These are phyloP conservation scores for Trematosphaeria pertusa DNA, from an alignment of 2,329 filamentous ascomycete species.

Conservation along the genomic window DNA sequence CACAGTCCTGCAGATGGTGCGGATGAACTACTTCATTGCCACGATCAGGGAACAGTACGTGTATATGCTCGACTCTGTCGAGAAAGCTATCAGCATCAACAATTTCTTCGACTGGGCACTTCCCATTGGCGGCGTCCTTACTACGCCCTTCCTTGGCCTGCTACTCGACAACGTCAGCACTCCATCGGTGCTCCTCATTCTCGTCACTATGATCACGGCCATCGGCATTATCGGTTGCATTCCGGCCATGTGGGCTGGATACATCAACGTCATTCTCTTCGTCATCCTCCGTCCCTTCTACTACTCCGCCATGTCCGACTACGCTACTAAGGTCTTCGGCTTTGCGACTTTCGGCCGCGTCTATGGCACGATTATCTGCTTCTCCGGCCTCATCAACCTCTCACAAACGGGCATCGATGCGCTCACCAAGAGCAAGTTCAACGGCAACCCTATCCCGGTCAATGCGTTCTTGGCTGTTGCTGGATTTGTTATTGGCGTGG, in stretches of 20 bases:
- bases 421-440: constrained; percentile 74
- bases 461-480: constrained; percentile 70
- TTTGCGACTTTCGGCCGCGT: constrained; percentile 89
- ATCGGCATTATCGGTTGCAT: constrained; percentile 80
- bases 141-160: constrained; percentile 82
- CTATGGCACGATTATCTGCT: constrained; percentile 85
- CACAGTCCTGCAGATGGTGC: constrained; percentile 65
- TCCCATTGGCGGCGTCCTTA: constrained; percentile 78
- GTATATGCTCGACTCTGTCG: constrained; percentile 69
- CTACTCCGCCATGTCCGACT: constrained; percentile 89
- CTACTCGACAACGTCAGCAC: constrained; percentile 80
- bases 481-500: constrained; percentile 68
- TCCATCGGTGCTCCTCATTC: constrained; percentile 69
- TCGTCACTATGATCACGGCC: constrained; percentile 72
- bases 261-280: constrained; percentile 77
- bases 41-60: constrained; percentile 83
- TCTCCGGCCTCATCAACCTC: constrained; percentile 83
- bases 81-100: constrained; percentile 72
- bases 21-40: constrained; percentile 91
- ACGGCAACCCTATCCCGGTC: constrained; percentile 76
- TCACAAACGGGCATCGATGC: constrained; percentile 79
- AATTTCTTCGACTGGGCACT: constrained; percentile 84
- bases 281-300: constrained; percentile 86
- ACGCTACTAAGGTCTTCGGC: constrained; percentile 88
- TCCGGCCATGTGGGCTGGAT: constrained; percentile 72